Evolutionary conservation across 2,329 filamentous ascomycete species (phyloP).

Genomic region (Paracoccidioides lutzii): DNA sequence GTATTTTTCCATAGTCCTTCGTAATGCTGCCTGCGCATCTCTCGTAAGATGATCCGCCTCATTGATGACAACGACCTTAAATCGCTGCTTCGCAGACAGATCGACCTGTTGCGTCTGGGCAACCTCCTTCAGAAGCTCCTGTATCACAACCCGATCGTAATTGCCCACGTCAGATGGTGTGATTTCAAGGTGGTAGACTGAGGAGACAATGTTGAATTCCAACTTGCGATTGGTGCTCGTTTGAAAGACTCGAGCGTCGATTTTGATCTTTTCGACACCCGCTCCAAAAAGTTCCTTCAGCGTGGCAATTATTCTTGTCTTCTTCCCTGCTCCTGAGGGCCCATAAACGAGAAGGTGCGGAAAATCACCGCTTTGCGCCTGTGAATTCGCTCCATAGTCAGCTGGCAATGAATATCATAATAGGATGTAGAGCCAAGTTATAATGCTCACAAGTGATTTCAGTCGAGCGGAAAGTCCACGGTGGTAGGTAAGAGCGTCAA

Average conservation of each 20-base stretch:
- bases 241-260: constrained; percentile 92
- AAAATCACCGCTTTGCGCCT: constrained; percentile 96
- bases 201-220: constrained; percentile 97
- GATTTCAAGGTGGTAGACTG: constrained; percentile 95
- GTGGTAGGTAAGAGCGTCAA: constrained; percentile 65
- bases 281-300: constrained; percentile 90
- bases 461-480: constrained; percentile 75
- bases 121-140: constrained; percentile 92
- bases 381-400: constrained; percentile 10
- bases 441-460: constrained; percentile 58
- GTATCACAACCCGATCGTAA: constrained; percentile 90
- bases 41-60: constrained; percentile 89
- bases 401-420: neutral
- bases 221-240: constrained; percentile 92
- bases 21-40: constrained; percentile 87
- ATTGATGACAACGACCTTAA: constrained; percentile 99
- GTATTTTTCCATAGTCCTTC: constrained; percentile 98
- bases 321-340: constrained; percentile 92
- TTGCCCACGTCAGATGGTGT: constrained; percentile 93
- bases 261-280: constrained; percentile 99
- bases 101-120: constrained; percentile 99
- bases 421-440: neutral
- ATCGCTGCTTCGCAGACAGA: constrained; percentile 72
- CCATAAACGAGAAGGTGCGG: constrained; percentile 96
- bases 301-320: constrained; percentile 90